Conservation (phyloP, 2,329 filamentous ascomycete genomes). For the Coniella lustricola region DNA sequence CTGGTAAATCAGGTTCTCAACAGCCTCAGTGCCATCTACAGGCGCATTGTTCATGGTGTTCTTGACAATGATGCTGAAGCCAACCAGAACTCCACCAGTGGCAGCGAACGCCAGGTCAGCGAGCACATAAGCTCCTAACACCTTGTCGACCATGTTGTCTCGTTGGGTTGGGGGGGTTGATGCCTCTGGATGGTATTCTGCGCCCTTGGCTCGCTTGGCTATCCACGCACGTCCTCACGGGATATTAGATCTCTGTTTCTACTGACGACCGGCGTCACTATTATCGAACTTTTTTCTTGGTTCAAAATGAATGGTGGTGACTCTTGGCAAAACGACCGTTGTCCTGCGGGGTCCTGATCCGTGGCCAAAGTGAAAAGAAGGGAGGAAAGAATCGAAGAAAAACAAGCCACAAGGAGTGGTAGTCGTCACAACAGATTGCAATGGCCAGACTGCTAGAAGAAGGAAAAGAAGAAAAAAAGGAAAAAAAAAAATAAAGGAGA, state of each 20-base stretch:
- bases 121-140: constrained; percentile 42
- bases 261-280: constrained; percentile 33
- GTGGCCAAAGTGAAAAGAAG: background rate
- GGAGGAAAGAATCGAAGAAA: constrained; percentile 2
- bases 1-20: constrained; percentile 45
- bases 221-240: too few species aligned
- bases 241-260: constrained; percentile 13
- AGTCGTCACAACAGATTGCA: background rate
- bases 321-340: constrained; percentile 4
- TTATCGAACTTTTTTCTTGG: constrained; percentile 7
- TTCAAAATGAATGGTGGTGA: background rate
- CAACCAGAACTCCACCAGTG: constrained; percentile 48
- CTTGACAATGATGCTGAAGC: constrained; percentile 47
- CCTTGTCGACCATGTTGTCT: constrained; percentile 46
- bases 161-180: background rate
- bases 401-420: background rate
- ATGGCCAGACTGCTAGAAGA: constrained; percentile 1
- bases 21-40: constrained; percentile 39
- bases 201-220: background rate
- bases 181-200: constrained; percentile 3
- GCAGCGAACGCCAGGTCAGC: constrained; percentile 45
- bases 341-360: constrained; percentile 15
- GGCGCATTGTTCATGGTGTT: constrained; percentile 37
- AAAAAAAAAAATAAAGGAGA: background rate
- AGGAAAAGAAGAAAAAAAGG: constrained; percentile 2